These are phyloP conservation scores for Botrytis cinerea DNA, from an alignment of 2,329 filamentous ascomycete genomes.

Conservation along the genomic window DNA sequence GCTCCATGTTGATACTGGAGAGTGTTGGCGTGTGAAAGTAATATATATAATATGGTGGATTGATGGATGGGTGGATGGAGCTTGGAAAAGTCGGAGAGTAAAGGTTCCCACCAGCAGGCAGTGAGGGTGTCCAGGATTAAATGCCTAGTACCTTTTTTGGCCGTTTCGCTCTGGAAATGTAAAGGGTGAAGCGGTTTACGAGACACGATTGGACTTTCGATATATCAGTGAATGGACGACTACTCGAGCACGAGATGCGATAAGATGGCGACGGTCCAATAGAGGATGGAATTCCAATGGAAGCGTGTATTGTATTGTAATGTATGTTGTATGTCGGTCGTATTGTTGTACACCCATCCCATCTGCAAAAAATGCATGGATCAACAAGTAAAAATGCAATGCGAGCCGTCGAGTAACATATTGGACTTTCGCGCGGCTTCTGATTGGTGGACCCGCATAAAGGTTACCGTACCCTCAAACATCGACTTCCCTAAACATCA, in stretches of 20 bases:
- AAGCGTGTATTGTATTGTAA: not conserved
- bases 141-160: not conserved
- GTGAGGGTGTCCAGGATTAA: not conserved
- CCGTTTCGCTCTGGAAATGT: not conserved
- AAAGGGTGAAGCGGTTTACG: not conserved
- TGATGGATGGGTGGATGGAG: constrained; percentile 7
- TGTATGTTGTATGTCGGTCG: not conserved
- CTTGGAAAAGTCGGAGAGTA: constrained; percentile 18
- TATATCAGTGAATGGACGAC: not conserved
- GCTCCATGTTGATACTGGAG: constrained; percentile 12
- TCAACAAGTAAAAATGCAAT: constrained; percentile 6
- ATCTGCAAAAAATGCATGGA: constrained; percentile 16
- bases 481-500: not conserved
- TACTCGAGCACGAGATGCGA: not conserved
- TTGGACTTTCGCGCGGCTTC: not conserved
- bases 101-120: not conserved
- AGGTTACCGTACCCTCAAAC: constrained; percentile 8
- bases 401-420: constrained; percentile 3
- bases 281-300: not conserved
- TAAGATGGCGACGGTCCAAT: not conserved
- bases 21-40: not conserved
- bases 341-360: not conserved
- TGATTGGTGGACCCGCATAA: constrained; percentile 4
- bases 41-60: not conserved
- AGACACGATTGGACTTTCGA: too few relatives aligned